Conservation (phyloP, 352 stramenopile species). For the Saprolegnia parasitica region DNA sequence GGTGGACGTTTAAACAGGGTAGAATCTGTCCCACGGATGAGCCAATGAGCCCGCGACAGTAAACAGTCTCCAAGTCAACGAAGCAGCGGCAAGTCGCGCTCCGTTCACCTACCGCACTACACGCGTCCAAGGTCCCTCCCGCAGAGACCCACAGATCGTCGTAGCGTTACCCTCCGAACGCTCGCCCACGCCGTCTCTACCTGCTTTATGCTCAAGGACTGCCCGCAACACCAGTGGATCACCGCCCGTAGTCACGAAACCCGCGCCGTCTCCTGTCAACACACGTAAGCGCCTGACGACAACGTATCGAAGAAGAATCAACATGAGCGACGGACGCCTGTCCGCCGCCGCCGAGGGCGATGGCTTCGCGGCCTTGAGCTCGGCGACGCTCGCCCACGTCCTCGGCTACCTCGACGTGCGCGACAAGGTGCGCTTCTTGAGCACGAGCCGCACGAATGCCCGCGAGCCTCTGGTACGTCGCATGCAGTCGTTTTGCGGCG, state of each 20-base stretch:
- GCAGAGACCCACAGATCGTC: no score
- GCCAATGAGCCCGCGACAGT: background rate
- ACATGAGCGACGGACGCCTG: background rate
- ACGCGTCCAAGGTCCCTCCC: no score
- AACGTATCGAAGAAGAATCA: background rate
- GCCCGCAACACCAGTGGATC: slow-evolving; percentile 88
- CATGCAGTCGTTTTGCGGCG: slow-evolving; percentile 57
- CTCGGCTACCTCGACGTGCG: slow-evolving; percentile 49
- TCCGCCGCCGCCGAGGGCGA: background rate
- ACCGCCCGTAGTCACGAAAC: slow-evolving; percentile 85
- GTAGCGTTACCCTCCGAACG: background rate
- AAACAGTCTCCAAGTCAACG: background rate
- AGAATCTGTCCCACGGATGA: background rate
- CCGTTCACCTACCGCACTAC: background rate
- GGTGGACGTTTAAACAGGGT: background rate
- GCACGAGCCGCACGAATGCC: slow-evolving; percentile 33
- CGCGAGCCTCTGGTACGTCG: slow-evolving; percentile 41
- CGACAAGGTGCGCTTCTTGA: slow-evolving; percentile 59
- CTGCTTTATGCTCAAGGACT: slow-evolving; percentile 79
- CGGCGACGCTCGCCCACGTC: slow-evolving; percentile 52
- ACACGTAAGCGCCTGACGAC: slow-evolving; percentile 38
- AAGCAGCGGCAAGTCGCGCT: background rate
- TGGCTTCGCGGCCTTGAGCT: slow-evolving; percentile 12
- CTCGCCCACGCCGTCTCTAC: background rate
- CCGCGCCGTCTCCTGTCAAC: slow-evolving; percentile 61